A percentile compares a stretch with the other conserved stretches of the same genome.
Conservation (phyloP, 2,329 filamentous ascomycete species). For the Botrytis sinoallii region DNA sequence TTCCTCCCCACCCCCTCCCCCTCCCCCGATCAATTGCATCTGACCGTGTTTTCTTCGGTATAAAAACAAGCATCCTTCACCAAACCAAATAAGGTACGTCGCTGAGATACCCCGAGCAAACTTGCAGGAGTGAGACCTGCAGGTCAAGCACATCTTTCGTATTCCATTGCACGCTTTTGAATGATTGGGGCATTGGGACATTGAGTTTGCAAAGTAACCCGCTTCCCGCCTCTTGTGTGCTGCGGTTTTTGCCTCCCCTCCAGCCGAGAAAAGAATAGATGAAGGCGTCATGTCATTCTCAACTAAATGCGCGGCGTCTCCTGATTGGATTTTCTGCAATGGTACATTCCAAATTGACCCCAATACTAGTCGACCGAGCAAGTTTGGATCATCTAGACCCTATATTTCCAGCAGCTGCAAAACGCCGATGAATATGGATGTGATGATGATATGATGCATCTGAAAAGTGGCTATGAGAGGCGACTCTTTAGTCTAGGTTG, state of each 20-base stretch:
- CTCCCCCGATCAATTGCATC: background rate
- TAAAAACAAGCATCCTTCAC: background rate
- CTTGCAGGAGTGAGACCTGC: constrained; percentile 10
- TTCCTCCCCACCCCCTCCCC: background rate
- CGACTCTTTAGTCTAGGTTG: background rate
- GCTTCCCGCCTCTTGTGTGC: background rate
- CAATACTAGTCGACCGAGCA: background rate
- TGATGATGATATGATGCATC: background rate
- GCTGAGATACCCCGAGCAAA: constrained; percentile 4
- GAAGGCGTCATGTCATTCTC: constrained; percentile 4
- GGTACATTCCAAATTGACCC: background rate
- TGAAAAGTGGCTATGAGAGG: constrained; percentile 3
- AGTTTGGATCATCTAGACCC: background rate
- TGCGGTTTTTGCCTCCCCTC: background rate
- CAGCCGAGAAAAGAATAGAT: background rate
- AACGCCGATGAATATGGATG: background rate
- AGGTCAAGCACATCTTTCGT: constrained; percentile 2
- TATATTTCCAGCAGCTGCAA: background rate
- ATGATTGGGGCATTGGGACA: constrained; percentile 2
- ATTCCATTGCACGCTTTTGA: background rate
- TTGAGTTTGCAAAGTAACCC: background rate
- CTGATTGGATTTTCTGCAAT: constrained; percentile 4
- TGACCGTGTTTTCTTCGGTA: background rate
- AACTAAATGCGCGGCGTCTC: constrained; percentile 13
- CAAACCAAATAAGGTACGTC: constrained; percentile 4